Conservation (phyloP, 257 asterid genomes). For the Coffea eugenioides region DNA sequence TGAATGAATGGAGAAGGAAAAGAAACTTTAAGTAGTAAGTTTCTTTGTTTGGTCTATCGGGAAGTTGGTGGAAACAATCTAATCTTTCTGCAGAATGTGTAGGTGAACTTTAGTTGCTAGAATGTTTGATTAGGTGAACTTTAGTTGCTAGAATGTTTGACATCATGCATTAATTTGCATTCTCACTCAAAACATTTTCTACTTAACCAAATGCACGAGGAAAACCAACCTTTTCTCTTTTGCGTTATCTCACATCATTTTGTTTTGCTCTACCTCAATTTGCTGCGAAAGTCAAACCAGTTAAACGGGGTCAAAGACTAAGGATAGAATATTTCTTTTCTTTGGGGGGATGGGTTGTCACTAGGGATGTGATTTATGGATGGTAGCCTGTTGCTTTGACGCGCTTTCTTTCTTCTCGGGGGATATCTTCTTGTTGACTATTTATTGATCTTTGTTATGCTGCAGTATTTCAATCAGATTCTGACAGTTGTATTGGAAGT, state of each 20-base stretch:
- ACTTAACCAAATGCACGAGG: neutral
- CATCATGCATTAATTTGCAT: neutral
- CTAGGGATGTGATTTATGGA: neutral
- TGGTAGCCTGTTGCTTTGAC: neutral
- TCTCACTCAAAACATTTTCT: neutral
- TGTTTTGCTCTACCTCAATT: neutral
- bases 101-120: no score
- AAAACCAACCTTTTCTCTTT: neutral
- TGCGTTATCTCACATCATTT: neutral
- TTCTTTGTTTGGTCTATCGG: neutral
- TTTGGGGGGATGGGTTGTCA: neutral
- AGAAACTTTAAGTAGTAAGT: neutral
- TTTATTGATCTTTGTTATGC: slow-evolving; percentile 14
- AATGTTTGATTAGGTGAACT: no score
- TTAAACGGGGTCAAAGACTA: neutral
- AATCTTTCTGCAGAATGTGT: neutral
- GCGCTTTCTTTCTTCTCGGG: neutral
- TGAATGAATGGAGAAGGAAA: no score
- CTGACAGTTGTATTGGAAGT: slow-evolving; percentile 86
- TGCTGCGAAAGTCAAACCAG: neutral
- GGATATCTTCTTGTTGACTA: neutral
- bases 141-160: neutral
- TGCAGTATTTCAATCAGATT: slow-evolving; percentile 97
- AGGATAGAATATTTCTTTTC: neutral
- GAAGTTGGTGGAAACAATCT: neutral